Evolutionary conservation across 257 asterid species (phyloP), one percentile per base, ranked within the genome.

Genomic region (Leptodermis oblonga): DNA sequence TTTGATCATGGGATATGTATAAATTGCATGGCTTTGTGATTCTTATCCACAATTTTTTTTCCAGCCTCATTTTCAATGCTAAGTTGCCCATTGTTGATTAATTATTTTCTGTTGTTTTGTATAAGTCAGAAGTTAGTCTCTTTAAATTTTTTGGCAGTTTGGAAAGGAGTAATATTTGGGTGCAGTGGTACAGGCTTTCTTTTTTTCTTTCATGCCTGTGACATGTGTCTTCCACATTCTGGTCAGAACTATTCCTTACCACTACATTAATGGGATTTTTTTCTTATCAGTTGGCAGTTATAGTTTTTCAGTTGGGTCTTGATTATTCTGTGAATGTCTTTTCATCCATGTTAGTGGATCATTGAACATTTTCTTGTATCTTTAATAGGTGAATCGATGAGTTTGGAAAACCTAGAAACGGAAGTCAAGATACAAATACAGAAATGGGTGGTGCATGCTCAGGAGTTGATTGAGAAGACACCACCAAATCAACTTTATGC

Each of bases 391-490:
- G 22, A 26, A 17, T 11, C 4, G 43, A 33, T 14, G 43, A 59
- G 43, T 31, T 30, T 59, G 65, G 65, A 59, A 59, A 59, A 33
- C 43, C 43, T 59, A 30, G 65, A 59, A 43, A 59, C 65, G 5
- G 23, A 59, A 59, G 25, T 59, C 25, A 59, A 59, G 25, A 33
- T 59, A 17, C 65, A 59, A 15, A 33, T 59, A 31, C 65, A 59
- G 43, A 59, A 15, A 18, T 59, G 34, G 42, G 25, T 7, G 23
- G 65, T 59, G 65, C 42, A 59, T 30, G 26, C n/a, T 20, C 65
- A 59, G 43, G 25, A 59, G 43, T 33, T 15, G 43, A 59, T 59
- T 33, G 43, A 33, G 43, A 31, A 59, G 65, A 59, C 65, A 31
- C 65, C 45, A 1, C 65, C 43, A 31, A 33, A 1, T 15, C 65